Evolutionary conservation across 768 basidiomycete species (phyloP), one percentile per base, ranked within the genome.

Genomic region (Chlorophyllum brunneum): DNA sequence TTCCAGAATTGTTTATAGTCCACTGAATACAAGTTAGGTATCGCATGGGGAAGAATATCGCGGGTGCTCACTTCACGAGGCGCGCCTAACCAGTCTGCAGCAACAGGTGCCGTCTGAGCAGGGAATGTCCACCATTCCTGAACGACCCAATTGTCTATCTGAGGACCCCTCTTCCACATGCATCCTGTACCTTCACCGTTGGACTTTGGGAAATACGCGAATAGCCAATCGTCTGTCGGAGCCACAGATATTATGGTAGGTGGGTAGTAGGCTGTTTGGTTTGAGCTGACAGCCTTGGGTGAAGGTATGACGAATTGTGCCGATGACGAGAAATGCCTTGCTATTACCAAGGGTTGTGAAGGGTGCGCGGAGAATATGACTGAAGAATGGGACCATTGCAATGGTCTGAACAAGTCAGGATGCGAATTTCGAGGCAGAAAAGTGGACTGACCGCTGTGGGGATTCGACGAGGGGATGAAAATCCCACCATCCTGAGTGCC

Each of bases 401-500:
- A 61, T 1, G 87, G 86, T 57, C 89, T 91, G 59, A 1, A 36
- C 51, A 26, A 47, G 24, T 46, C 43, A 52, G 50, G 48, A 55
- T 26, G 23, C 26, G 20, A 39, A 34, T 20, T 31, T 54, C 49
- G 36, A 26, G 38, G 42, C 27, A 33, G 31, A 24, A 48, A 27
- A 39, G 31, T 33, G 48, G 38, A 63, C 69, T 42, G 56, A 83
- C 88, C 79, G 75, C 56, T 71, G 70, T 2, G 78, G 69, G 30
- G 76, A 71, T 61, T 87, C 86, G 4, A 76, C 67, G 34, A 88
- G 69, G 23, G 85, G 79, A 54, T 78, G 71, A 36, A 85, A 74
- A 56, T 90, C 84, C 86, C 86, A 90, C 88, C 88, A 89, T 24
- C 79, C 79, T 24, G 81, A 62, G 20, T 78, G 76, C 82, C 83